These are phyloP conservation scores for Chlamydomonas asymmetrica DNA, from an alignment of 139 green algal species.

Conservation along the genomic window DNA sequence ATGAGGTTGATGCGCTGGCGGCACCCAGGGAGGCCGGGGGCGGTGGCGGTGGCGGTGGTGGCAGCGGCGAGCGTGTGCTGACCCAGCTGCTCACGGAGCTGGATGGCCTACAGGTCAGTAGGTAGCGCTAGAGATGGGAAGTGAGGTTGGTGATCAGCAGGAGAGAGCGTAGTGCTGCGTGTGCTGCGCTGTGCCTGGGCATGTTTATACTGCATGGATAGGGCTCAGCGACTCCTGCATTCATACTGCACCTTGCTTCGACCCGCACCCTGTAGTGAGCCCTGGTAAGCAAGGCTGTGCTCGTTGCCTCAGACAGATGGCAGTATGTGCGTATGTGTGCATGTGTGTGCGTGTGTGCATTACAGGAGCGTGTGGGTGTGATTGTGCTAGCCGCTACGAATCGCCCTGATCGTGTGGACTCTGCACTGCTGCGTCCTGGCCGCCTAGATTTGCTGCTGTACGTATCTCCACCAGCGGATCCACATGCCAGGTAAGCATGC, in stretches of 20 bases:
- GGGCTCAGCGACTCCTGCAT: too few relatives aligned
- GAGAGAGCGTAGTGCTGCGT: too few relatives aligned
- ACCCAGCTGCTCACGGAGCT: slow-evolving; percentile 91
- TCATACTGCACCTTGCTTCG: too few relatives aligned
- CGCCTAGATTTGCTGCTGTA: slow-evolving; percentile 92
- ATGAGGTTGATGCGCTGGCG: slow-evolving; percentile 84
- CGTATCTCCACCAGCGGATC: slow-evolving; percentile 69
- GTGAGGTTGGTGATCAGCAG: too few relatives aligned
- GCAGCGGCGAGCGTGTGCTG: slow-evolving; percentile 57
- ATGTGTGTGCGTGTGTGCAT: too few relatives aligned
- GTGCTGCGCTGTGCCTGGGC: too few relatives aligned
- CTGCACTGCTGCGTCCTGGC: slow-evolving; percentile 82
- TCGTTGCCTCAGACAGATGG: too few relatives aligned
- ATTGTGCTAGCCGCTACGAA: slow-evolving; percentile 92
- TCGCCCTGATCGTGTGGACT: slow-evolving; percentile 83
- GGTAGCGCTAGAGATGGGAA: too few relatives aligned
- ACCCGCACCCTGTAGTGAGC: too few relatives aligned
- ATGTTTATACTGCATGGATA: too few relatives aligned
- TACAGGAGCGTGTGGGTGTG: slow-evolving; percentile 57
- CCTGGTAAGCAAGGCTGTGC: too few relatives aligned
- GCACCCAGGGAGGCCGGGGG: slow-evolving; percentile 7
- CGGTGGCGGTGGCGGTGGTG: slow-evolving; percentile 6
- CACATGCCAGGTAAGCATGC: slow-evolving; percentile 51
- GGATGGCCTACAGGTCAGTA: slow-evolving; percentile 71
- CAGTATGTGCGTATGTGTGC: too few relatives aligned